These are phyloP conservation scores for Peribolospora baueri DNA, from an alignment of 768 basidiomycete genomes.

Conservation along the genomic window DNA sequence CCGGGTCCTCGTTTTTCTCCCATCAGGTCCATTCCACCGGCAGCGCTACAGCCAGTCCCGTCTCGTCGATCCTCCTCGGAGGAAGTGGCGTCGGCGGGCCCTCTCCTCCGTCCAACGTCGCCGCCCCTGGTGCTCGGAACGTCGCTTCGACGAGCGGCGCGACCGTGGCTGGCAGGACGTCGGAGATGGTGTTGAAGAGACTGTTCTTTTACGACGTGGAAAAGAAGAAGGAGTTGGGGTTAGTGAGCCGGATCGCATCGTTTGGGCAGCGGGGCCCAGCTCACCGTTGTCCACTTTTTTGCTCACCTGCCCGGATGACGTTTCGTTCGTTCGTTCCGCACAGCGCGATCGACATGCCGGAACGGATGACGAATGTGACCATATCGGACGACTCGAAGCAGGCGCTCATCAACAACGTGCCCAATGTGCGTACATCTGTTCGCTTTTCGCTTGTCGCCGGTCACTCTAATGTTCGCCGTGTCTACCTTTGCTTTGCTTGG, in stretches of 20 bases:
- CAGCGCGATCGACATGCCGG: constrained; percentile 16
- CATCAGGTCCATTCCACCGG: no score
- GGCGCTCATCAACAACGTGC: constrained; percentile 64
- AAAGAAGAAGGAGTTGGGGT: constrained; percentile 45
- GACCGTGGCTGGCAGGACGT: constrained; percentile 8
- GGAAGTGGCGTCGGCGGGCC: no score
- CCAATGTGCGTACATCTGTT: constrained; percentile 38
- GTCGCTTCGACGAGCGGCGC: constrained; percentile 13
- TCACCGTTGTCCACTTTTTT: constrained; percentile 2
- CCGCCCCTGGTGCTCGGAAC: constrained; percentile 10
- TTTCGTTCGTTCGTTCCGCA: constrained; percentile 32
- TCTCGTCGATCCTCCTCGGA: no score
- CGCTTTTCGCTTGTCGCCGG: background rate
- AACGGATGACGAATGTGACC: constrained; percentile 69
- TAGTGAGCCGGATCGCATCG: constrained; percentile 15
- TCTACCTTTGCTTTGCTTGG: no score
- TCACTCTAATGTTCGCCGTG: background rate
- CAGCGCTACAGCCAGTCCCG: no score
- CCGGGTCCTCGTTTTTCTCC: no score
- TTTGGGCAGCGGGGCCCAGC: no score
- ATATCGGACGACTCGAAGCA: constrained; percentile 69
- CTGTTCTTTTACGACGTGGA: constrained; percentile 54
- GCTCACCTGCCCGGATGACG: constrained; percentile 28
- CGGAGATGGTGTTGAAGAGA: constrained; percentile 18
- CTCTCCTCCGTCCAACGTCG: constrained; percentile 1